A percentile compares a stretch with the other conserved stretches of the same genome.
Conservation (phyloP, 176 grass and related monocot genomes). For the Cenchrus americanus region DNA sequence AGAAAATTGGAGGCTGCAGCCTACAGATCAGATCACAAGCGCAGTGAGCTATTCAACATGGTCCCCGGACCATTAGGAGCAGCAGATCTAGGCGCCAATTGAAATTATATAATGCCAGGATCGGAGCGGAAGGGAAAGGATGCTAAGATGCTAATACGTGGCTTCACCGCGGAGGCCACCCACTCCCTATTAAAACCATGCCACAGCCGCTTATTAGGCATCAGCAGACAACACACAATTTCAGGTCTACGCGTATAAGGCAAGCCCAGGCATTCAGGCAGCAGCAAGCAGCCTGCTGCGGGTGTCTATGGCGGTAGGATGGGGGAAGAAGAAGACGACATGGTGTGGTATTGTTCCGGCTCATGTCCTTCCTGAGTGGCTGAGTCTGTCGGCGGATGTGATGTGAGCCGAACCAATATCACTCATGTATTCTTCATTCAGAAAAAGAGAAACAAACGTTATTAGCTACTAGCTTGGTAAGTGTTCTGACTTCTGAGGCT, state of each 20-base stretch:
- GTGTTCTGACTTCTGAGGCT: background rate
- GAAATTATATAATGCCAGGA: constrained; percentile 13
- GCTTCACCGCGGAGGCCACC: constrained; percentile 25
- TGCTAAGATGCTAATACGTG: constrained; percentile 29
- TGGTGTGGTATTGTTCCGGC: constrained; percentile 66
- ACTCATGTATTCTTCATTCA: constrained; percentile 72
- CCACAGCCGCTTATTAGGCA: constrained; percentile 18
- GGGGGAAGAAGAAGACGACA: constrained; percentile 61
- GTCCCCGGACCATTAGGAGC: constrained; percentile 10
- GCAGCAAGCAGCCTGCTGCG: background rate
- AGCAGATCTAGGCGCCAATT: constrained; percentile 36
- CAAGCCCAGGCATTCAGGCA: background rate
- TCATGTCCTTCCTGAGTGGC: constrained; percentile 41
- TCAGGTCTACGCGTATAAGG: constrained; percentile 23
- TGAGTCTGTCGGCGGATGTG: constrained; percentile 3
- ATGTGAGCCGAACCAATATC: constrained; percentile 81
- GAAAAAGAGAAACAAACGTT: background rate
- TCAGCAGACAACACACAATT: background rate
- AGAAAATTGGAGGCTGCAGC: background rate
- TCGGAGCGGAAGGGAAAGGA: constrained; percentile 5
- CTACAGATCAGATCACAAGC: background rate
- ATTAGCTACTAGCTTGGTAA: background rate
- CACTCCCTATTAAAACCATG: constrained; percentile 40
- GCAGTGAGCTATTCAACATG: background rate
- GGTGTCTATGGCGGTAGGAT: background rate